phyloP scores from a whole-genome alignment of 2,329 filamentous ascomycete genomes.

The Scytalidium lignicola region DNA sequence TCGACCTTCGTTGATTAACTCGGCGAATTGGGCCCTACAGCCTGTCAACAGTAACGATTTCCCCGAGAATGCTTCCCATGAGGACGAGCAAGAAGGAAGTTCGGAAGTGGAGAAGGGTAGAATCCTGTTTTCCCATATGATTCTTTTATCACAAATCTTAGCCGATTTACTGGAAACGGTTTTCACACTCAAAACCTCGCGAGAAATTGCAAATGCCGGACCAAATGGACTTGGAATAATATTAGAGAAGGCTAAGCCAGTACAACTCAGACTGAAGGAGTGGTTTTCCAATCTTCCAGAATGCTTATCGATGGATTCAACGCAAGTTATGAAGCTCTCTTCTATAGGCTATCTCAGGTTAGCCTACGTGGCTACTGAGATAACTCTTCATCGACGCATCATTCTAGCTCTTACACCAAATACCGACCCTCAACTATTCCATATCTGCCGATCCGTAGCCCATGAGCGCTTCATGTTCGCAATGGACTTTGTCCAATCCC shows the following conservation, averaged over 20 bases:
- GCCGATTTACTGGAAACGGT: constrained; percentile 45
- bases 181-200: constrained; percentile 32
- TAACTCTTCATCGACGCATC: constrained; percentile 45
- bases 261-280: constrained; percentile 41
- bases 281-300: constrained; percentile 44
- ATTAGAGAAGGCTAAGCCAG: constrained; percentile 41
- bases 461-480: constrained; percentile 34
- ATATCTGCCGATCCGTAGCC: constrained; percentile 28
- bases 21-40: constrained; percentile 50
- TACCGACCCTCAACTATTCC: constrained; percentile 16
- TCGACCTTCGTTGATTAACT: constrained; percentile 48
- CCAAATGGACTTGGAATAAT: constrained; percentile 25
- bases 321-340: constrained; percentile 35
- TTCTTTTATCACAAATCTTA: constrained; percentile 44
- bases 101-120: constrained; percentile 40
- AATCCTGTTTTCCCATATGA: constrained; percentile 45
- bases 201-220: constrained; percentile 19
- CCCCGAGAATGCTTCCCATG: constrained; percentile 24
- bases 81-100: constrained; percentile 28
- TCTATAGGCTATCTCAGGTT: constrained; percentile 42
- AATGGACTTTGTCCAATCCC: constrained; percentile 34
- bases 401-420: constrained; percentile 35
- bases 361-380: constrained; percentile 46
- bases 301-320: constrained; percentile 39
- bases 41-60: constrained; percentile 41